A percentile compares a stretch with the other conserved stretches of the same genome.
phyloP scores from a whole-genome alignment of 2,329 filamentous ascomycete species.

The Leptographium wingfieldii region DNA sequence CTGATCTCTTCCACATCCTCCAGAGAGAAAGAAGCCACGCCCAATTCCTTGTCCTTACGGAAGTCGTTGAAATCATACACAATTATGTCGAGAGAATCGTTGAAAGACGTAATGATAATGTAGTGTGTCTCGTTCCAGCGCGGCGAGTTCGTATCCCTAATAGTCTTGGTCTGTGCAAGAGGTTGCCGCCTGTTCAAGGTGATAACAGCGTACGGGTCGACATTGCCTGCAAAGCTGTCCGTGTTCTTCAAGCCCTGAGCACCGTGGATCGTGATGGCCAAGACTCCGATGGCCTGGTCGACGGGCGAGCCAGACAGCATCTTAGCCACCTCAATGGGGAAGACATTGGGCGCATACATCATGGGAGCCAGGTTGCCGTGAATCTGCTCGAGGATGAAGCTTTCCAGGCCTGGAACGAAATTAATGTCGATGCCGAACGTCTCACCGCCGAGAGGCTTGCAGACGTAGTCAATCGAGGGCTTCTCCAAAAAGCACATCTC shows the following conservation, averaged over 20 bases:
- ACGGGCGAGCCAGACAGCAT: constrained; percentile 90
- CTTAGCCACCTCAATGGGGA: constrained; percentile 96
- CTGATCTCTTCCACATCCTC: constrained; percentile 67
- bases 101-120: constrained; percentile 83
- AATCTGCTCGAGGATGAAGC: constrained; percentile 91
- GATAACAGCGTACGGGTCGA: constrained; percentile 79
- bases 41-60: constrained; percentile 92
- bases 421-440: constrained; percentile 97
- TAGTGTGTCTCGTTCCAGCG: constrained; percentile 97
- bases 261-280: constrained; percentile 83
- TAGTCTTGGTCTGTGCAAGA: constrained; percentile 77
- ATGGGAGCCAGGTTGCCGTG: constrained; percentile 88
- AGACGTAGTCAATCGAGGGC: constrained; percentile 89
- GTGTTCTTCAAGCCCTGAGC: constrained; percentile 88
- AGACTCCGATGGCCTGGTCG: constrained; percentile 88
- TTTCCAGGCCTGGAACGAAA: constrained; percentile 89
- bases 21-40: constrained; percentile 70
- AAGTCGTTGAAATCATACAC: constrained; percentile 91
- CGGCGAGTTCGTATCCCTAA: constrained; percentile 74
- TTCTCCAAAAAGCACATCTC: constrained; percentile 90
- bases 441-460: constrained; percentile 92
- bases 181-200: constrained; percentile 73
- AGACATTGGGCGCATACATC: constrained; percentile 97
- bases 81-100: constrained; percentile 73
- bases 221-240: constrained; percentile 83